Base-by-base conservation (phyloP, 371 early-diverging fungal genomes). In the Zychaea mexicana region DNA sequence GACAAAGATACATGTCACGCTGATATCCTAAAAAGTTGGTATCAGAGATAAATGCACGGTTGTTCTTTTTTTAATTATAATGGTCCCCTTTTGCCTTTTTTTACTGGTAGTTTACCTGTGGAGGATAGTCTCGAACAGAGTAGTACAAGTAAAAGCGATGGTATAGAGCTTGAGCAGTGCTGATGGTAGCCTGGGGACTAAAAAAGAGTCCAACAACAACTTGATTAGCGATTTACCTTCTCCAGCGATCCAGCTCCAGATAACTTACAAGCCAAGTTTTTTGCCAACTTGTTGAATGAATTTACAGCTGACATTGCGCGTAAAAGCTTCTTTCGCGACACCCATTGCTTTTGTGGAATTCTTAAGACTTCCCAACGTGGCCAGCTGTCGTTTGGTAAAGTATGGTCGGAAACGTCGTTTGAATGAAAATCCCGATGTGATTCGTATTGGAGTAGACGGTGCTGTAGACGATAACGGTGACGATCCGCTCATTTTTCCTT, bases 101-200 rank as follows among this genome's bases (percentile, higher is more conserved):
- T 31, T 59, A 27, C 24, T 49, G 24, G 6, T 22, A 22, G 0
- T 38, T 42, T 61, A 76, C 83, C 62, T 73, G 74, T 47, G 81
- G 68, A 15, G 79, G 54, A 57, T 75, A 79, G 7, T 80, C 77
- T 56, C 75, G 79, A 47, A 78, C 65, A 13, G 90, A 83, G 64
- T 88, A 83, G 74, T 83, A 83, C 49, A 90, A 78, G 66, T 80
- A 88, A 55, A 88, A 87, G 30, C 90, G 87, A 73, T 92, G 89
- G 42, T 87, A 85, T 27, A 92, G 69, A 8, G 89, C 79, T 71
- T 90, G 90, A 9, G 92, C 87, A 0, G 91, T 92, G 71, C 85
- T 85, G 52, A 87, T 85, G 0, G 92, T 92, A 55, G 82, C 85
- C 65, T 88, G 85, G 12, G 92, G 92, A 59, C 89, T 89, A 73